phyloP scores from a whole-genome alignment of 345 rosid species.

The Combretum micranthum region DNA sequence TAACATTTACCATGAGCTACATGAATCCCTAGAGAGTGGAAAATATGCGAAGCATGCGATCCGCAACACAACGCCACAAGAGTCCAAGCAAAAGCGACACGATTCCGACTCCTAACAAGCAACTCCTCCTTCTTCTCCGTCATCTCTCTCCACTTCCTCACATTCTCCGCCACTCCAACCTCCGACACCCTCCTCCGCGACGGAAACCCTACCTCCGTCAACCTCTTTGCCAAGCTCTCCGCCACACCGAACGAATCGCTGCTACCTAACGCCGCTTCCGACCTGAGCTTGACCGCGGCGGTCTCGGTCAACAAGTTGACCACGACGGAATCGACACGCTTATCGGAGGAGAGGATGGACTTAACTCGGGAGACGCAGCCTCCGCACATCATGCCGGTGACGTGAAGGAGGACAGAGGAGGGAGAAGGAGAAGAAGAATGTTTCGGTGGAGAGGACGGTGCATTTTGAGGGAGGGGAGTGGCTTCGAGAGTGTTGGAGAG shows the following conservation, averaged over 20 bases:
- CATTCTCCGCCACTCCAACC: constrained; percentile 66
- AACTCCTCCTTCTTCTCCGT: constrained; percentile 69
- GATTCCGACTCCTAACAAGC: constrained; percentile 64
- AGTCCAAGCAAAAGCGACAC: constrained; percentile 91
- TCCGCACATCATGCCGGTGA: constrained; percentile 93
- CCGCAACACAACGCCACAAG: constrained; percentile 95
- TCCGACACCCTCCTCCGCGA: constrained; percentile 72
- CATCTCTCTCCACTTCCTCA: constrained; percentile 78
- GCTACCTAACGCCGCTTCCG: constrained; percentile 21
- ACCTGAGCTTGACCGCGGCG: constrained; percentile 61
- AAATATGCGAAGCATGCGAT: constrained; percentile 76
- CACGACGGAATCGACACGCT: constrained; percentile 72
- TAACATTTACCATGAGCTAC: constrained; percentile 56
- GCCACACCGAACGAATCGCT: constrained; percentile 29
- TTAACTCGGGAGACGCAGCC: constrained; percentile 84
- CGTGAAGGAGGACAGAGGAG: constrained; percentile 58
- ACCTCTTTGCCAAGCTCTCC: constrained; percentile 56
- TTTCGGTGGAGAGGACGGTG: constrained; percentile 12
- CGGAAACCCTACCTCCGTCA: constrained; percentile 82
- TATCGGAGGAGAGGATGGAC: constrained; percentile 60
- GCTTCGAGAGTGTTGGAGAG: constrained; percentile 46
- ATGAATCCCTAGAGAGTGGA: constrained; percentile 87
- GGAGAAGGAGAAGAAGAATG: constrained; percentile 13
- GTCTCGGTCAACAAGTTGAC: constrained; percentile 92
- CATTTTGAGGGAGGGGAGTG: constrained; percentile 21